A percentile compares a stretch with the other conserved stretches of the same genome.
Conservation (phyloP, 2,329 filamentous ascomycete genomes). For the Fusarium pilosicola region DNA sequence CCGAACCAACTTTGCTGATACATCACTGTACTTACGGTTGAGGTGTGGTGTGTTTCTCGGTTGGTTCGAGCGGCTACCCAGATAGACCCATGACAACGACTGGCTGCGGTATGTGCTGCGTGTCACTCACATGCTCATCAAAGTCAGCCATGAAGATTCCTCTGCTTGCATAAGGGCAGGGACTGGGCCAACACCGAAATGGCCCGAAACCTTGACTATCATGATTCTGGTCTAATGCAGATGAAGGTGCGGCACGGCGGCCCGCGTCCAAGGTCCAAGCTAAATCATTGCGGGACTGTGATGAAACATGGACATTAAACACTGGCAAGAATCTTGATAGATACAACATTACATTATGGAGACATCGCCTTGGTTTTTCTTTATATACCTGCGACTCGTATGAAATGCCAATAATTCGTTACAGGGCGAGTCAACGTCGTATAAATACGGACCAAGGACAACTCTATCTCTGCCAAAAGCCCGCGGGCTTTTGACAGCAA, state of each 20-base stretch:
- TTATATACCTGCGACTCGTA: not conserved
- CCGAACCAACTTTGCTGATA: not conserved
- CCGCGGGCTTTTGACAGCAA: not conserved
- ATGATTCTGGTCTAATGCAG: not conserved
- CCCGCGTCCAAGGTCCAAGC: conserved; percentile 8
- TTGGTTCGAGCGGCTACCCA: not conserved
- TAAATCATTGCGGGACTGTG: conserved; percentile 19
- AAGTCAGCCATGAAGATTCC: not conserved
- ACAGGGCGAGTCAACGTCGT: not conserved
- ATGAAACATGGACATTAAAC: not conserved
- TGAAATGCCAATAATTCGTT: not conserved
- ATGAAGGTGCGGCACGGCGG: conserved; percentile 19
- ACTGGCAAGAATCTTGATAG: not conserved
- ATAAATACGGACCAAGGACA: not conserved
- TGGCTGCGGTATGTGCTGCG: not conserved
- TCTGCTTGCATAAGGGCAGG: not conserved
- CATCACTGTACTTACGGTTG: not conserved
- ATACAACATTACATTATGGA: not conserved
- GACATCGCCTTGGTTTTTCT: not conserved
- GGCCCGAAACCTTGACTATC: not conserved
- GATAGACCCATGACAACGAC: not conserved
- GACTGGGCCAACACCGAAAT: not conserved
- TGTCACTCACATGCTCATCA: not conserved
- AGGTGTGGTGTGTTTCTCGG: not conserved
- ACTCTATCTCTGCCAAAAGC: not conserved